These are phyloP conservation scores for Cladosporium halotolerans DNA, from an alignment of 2,329 filamentous ascomycete species.

Conservation along the genomic window DNA sequence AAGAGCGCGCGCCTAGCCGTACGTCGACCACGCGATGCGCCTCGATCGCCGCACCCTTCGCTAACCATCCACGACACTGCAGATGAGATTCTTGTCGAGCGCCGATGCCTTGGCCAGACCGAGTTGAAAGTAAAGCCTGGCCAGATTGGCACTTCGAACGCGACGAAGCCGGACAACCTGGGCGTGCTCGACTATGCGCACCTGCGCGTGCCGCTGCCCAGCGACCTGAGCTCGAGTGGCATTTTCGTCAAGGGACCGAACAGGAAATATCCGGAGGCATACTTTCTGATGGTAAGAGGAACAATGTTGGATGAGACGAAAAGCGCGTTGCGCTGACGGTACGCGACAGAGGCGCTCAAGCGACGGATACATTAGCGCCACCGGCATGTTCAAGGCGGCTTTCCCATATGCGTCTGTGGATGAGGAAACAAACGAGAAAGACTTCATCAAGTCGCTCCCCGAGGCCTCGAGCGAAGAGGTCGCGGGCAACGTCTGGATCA, in stretches of 20 bases:
- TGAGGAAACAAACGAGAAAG: conserved; percentile 71
- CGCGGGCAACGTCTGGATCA: conserved; percentile 94
- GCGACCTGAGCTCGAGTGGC: conserved; percentile 78
- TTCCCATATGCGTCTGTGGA: conserved; percentile 63
- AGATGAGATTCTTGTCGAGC: conserved; percentile 56
- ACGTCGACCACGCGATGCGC: conserved; percentile 33
- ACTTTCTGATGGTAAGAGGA: conserved; percentile 76
- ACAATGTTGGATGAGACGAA: neutral
- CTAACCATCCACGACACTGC: conserved; percentile 2
- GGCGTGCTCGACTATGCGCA: conserved; percentile 95
- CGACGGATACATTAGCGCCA: conserved; percentile 78
- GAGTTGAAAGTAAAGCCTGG: conserved; percentile 78
- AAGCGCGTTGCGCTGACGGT: conserved; percentile 10
- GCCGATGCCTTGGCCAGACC: conserved; percentile 87
- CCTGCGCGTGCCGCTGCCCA: conserved; percentile 83
- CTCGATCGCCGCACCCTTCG: neutral
- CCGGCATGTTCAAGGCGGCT: conserved; percentile 87
- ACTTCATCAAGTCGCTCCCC: conserved; percentile 74
- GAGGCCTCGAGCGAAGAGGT: conserved; percentile 86
- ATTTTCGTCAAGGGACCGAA: conserved; percentile 74
- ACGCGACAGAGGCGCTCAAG: conserved; percentile 62
- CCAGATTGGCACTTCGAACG: conserved; percentile 62
- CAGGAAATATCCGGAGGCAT: conserved; percentile 67
- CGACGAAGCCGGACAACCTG: conserved; percentile 65
- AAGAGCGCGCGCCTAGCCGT: conserved; percentile 59